These are phyloP conservation scores for Macrolepiota albuminosa DNA, from an alignment of 768 basidiomycete species.

Conservation along the genomic window DNA sequence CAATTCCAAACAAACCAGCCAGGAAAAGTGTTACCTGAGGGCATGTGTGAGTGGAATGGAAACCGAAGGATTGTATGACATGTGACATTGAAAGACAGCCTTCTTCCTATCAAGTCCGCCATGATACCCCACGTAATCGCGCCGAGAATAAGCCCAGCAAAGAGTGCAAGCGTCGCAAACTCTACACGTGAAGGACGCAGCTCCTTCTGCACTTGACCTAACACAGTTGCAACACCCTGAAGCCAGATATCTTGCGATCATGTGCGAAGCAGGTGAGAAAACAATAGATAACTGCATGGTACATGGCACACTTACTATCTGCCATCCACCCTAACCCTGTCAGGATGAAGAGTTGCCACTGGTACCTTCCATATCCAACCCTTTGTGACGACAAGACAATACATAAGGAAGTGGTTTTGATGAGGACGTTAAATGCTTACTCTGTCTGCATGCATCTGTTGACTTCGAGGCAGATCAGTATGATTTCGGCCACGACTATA, in stretches of 20 bases:
- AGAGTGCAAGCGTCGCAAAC: constrained; percentile 42
- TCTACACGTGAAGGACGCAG: constrained; percentile 38
- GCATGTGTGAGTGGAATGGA: neutral
- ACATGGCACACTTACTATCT: constrained; percentile 31
- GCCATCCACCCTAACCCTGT: constrained; percentile 46
- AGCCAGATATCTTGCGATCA: constrained; percentile 34
- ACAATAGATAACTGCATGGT: neutral
- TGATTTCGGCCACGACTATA: too few relatives aligned
- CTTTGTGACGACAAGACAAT: constrained; percentile 18
- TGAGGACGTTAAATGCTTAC: constrained; percentile 17
- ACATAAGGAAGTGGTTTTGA: neutral
- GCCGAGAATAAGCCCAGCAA: constrained; percentile 44
- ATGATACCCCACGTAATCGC: constrained; percentile 45
- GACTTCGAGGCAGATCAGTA: constrained; percentile 21
- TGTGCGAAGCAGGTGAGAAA: neutral
- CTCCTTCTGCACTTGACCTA: constrained; percentile 39
- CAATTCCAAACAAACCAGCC: constrained; percentile 45
- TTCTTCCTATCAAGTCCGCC: constrained; percentile 45
- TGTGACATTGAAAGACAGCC: constrained; percentile 37
- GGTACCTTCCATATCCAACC: constrained; percentile 48
- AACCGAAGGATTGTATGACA: neutral
- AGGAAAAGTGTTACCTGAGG: constrained; percentile 26
- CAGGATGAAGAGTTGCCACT: constrained; percentile 41
- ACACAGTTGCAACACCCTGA: constrained; percentile 42
- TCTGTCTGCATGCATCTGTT: constrained; percentile 44